Evolutionary conservation across 192 early-diverging fungal species (phyloP).

Genomic region (Coemansia reversa): DNA sequence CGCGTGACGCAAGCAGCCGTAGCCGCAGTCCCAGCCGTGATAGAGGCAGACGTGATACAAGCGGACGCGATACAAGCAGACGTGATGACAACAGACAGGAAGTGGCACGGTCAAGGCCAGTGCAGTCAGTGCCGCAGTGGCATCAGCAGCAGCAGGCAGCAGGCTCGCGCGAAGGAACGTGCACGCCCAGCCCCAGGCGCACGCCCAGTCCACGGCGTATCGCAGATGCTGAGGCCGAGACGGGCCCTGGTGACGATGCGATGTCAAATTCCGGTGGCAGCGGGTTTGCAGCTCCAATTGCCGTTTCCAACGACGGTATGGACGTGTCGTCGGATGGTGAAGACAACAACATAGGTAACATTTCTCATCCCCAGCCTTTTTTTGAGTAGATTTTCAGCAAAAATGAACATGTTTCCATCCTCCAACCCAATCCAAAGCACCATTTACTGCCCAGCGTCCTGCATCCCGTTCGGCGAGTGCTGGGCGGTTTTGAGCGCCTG

Average conservation of each 20-base stretch:
- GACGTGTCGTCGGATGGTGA: conserved; percentile 2
- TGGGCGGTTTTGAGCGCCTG: neutral
- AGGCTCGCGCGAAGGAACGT: conserved; percentile 12
- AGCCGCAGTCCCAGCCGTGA: neutral
- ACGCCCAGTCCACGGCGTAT: conserved; percentile 44
- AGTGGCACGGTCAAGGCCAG: neutral
- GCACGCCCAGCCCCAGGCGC: conserved; percentile 10
- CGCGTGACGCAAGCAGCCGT: conserved; percentile 4
- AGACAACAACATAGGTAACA: neutral
- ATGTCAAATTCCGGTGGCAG: conserved; percentile 6
- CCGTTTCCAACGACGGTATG: conserved; percentile 11
- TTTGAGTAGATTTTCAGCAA: conserved; percentile 3
- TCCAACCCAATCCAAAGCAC: neutral
- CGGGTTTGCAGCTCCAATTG: conserved; percentile 10
- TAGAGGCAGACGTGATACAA: neutral
- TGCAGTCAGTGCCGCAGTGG: conserved; percentile 8
- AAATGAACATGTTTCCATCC: neutral
- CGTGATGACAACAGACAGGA: neutral
- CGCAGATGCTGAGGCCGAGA: conserved; percentile 5
- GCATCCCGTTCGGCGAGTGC: neutral
- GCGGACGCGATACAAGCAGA: neutral
- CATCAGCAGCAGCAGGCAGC: conserved; percentile 12
- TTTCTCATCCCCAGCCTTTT: conserved; percentile 1
- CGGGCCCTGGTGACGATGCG: conserved; percentile 10
- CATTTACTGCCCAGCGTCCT: neutral